Conservation (phyloP, 331 rosid genomes). For the Acacia concinna region DNA sequence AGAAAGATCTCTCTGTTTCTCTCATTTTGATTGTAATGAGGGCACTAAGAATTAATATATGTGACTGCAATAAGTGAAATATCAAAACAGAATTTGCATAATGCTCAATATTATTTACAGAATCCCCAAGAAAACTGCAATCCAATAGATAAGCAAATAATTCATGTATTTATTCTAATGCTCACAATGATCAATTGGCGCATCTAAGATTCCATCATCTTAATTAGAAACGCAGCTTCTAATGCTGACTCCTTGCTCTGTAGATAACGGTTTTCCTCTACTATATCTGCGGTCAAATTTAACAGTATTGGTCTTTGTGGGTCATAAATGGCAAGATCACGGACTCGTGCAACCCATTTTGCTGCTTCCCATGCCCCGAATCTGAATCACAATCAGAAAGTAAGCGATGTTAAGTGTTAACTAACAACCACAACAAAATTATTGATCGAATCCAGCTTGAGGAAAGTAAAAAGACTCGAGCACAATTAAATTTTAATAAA, state of each 20-base stretch:
- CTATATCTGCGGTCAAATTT: constrained; percentile 75
- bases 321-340: constrained; percentile 64
- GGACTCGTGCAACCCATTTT: constrained; percentile 90
- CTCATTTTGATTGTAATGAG: neutral
- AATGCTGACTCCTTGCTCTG: constrained; percentile 92
- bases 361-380: constrained; percentile 99
- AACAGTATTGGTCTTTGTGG: constrained; percentile 73
- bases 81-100: constrained; percentile 11
- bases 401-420: no score
- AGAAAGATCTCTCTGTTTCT: neutral
- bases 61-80: neutral
- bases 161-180: constrained; percentile 17
- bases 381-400: constrained; percentile 42
- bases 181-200: constrained; percentile 12
- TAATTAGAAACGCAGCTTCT: constrained; percentile 82
- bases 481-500: no score
- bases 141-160: neutral
- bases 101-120: constrained; percentile 16
- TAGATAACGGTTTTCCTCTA: constrained; percentile 89
- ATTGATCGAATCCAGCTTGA: no score
- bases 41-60: neutral
- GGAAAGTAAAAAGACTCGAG: no score
- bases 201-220: constrained; percentile 64
- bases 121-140: neutral
- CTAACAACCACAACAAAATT: no score